Base-by-base conservation (phyloP, 2,329 filamentous ascomycete species). In the Ophiocordyceps camponoti-floridani region DNA sequence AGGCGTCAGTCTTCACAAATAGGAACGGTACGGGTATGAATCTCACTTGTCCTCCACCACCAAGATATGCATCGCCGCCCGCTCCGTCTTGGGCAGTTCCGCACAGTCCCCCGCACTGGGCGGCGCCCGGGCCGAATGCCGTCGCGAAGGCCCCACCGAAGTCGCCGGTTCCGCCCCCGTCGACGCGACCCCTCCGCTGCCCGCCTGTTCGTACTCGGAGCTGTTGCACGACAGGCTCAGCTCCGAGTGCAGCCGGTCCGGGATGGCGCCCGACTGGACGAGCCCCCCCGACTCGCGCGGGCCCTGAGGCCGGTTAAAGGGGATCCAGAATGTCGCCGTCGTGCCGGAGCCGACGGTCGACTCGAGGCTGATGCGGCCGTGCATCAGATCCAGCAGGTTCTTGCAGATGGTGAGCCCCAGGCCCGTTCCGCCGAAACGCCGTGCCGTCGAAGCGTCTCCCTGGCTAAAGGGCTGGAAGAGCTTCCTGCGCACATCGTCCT, bases 331-430 rank as follows among this genome's bases (percentile, higher is more conserved):
- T 57, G 79, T 88, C 4, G 72, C 77, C 2, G 70, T 78, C 2
- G 77, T 89, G 13, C 84, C 33, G 33, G 33, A 37, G 33, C 33
- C 84, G 7, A 75, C 65, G 8, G 77, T 78, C 48, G 85, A 77
- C 38, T 76, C 70, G 50, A 79, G 79, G 48, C 95, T 93, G 48
- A 73, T 78, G 40, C 88, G 88, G 48, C 84, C 79, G 75, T 95
- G 88, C 62, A 94, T 88, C 18, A 84, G 85, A 62, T 94, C 84
- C 48, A 95, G 87, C 40, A 95, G 77, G 1, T 84, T 87, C 62
- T 94, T 94, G 72, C 88, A 94, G 51, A 95, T 95, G 56, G 84
- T 93, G 40, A 95, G 70, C 2, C 88, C 88, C 2, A 95, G 76
- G 23, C 88, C 88, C 51, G 86, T 94, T 40, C 88, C 88, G 40